Base-by-base conservation (phyloP, 2,329 filamentous ascomycete genomes). In the Penicillium sp. region DNA sequence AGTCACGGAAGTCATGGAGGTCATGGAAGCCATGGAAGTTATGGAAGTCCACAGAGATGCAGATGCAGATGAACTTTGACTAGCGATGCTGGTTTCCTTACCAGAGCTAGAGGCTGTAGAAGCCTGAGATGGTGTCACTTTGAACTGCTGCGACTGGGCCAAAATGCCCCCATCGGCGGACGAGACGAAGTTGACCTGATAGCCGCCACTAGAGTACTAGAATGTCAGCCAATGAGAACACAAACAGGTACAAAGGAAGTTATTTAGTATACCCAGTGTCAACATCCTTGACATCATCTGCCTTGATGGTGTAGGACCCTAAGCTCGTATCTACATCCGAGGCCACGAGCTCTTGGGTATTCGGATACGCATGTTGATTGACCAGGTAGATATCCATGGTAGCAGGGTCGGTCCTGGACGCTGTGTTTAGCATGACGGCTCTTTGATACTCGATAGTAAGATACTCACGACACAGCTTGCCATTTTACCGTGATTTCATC, bases 161-260 rank as follows among this genome's bases (percentile, higher is more conserved):
- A 72, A 54, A 43, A 72, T 71, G 25, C 68, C 69, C 23, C 38
- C 58, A 50, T 65, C 67, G 18, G 48, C 43, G 11, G 60, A 59
- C 34, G 65, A 63, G 39, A 67, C 35, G 41, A 70, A 57, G 53
- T 72, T 70, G 60, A 72, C 58, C 42, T 68, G 68, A 53, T 70
- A 72, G 33, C 60, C 64, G 33, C 65, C 64, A 28, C 47, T 47
- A 27, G n/a, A n/a, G n/a, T n/a, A n/a, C n/a, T 33, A 34, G 11
- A 27, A n/a, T 27, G 25, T 27, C 25, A 27, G 25, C 25, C 5
- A 7, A 13, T 6, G 11, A n/a, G 6, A 27, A 13, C 11, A 27
- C 4, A 27, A 6, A 9, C 11, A 27, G n/a, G n/a, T n/a, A n/a
- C n/a, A 6, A 27, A 7, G 25, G 6, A 27, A 7, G 25, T 6